Conservation (phyloP, 2,329 filamentous ascomycete genomes). For the Fusarium sp. region DNA sequence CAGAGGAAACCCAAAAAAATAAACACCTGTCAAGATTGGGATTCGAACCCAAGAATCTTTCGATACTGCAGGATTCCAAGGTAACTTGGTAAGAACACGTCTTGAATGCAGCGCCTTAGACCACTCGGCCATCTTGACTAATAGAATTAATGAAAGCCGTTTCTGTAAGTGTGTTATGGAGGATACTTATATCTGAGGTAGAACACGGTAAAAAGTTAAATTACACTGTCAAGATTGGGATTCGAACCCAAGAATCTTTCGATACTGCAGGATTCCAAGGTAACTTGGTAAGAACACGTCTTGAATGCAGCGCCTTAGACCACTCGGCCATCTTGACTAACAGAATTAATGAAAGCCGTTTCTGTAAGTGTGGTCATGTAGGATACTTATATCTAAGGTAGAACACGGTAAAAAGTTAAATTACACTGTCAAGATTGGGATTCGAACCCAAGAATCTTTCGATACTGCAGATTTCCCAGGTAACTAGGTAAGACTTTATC, state of each 20-base stretch:
- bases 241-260: conserved; percentile 22
- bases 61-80: not conserved
- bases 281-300: fast-evolving
- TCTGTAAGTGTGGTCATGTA: no score
- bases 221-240: conserved; percentile 7
- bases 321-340: not conserved
- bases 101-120: conserved; percentile 3
- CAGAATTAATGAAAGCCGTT: no score
- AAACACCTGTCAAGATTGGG: not conserved
- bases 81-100: fast-evolving
- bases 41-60: conserved; percentile 23
- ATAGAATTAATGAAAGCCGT: no score
- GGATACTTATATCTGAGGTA: no score
- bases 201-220: no score
- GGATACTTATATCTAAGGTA: no score
- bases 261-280: not conserved
- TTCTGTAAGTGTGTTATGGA: no score
- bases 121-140: not conserved
- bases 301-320: conserved; percentile 3
- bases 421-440: not conserved
- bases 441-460: conserved; percentile 11
- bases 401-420: not conserved
- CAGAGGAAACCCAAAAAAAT: not conserved
- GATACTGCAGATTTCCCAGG: not conserved
- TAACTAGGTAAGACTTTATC: not conserved